Conservation (phyloP, 2,329 filamentous ascomycete genomes). For the Apiospora kogelbergensis region DNA sequence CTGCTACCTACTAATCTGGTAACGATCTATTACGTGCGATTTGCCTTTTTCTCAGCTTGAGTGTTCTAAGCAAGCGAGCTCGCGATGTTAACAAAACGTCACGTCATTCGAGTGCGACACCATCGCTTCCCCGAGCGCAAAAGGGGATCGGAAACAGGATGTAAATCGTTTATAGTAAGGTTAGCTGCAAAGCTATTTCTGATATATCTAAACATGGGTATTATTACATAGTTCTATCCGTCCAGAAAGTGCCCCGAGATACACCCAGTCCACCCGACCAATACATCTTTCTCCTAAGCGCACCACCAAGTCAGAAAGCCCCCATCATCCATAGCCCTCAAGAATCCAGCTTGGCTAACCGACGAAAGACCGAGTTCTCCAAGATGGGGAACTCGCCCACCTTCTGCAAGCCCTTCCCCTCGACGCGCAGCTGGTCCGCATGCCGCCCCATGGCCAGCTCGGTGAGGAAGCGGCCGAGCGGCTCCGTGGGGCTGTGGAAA, state of each 20-base stretch:
- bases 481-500: slow-evolving; percentile 41
- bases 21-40: not conserved
- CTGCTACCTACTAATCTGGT: not conserved
- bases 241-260: not conserved
- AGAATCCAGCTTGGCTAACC: slow-evolving; percentile 20
- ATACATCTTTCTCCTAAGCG: not conserved
- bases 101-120: not conserved
- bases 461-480: slow-evolving; percentile 43
- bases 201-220: not conserved
- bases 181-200: no score
- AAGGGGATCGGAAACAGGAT: not conserved
- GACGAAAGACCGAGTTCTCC: slow-evolving; percentile 29
- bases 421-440: slow-evolving; percentile 22
- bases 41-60: not conserved
- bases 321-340: not conserved
- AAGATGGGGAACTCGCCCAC: slow-evolving; percentile 30
- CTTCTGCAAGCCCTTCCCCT: slow-evolving; percentile 23
- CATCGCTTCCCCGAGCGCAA: no score
- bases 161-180: not conserved
- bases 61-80: not conserved
- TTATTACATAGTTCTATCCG: not conserved
- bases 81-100: not conserved
- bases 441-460: slow-evolving; percentile 45
- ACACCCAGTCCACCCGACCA: not conserved
- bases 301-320: not conserved